Evolutionary conservation across 805 yeast species (phyloP), one percentile per base, ranked within the genome.

Genomic region (Candida succiphila): DNA sequence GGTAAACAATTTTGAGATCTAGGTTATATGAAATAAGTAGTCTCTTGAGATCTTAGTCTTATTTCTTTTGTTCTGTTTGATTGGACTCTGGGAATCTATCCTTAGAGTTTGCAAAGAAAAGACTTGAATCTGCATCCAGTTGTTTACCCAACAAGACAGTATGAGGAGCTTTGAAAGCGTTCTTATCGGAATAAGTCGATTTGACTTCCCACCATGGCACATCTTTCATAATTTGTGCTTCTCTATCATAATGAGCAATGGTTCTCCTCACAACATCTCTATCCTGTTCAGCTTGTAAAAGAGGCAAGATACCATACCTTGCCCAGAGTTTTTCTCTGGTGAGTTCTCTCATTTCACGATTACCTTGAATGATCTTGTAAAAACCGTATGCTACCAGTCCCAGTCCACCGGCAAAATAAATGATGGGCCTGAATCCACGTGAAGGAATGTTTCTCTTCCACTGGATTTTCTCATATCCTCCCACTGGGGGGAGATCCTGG

Each of bases 401-500:
- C 27, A 74, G 63, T 38, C 83, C 54, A 25, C 78, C 72, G 51
- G 72, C 73, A 39, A 84, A 67, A 63, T 79, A 84, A 29, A 82
- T 65, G 28, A 74, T 61, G 13, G 94, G 92, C 37, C 89, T 65
- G 62, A 84, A 84, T 3, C 95, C 95, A 45, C 95, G 67, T 2
- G 89, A 63, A 17, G 95, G 95, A 31, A 85, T 60, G 56, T 84
- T 79, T 54, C 94, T 73, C 61, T 79, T 80, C 94, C 94, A 85
- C 62, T 84, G 95, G 39, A 85, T 72, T 29, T 82, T 80, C 42
- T 80, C 87, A 50, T 85, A 84, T 40, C 95, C 94, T 37, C 83
- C 85, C 47, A 72, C 65, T 37, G 95, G 95, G 50, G 95, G 95
- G 51, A 85, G 62, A 51, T 85, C 95, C 67, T 85, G 95, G 25